Conservation (phyloP, 441 rosid genomes). For the Monsonia emarginata region DNA sequence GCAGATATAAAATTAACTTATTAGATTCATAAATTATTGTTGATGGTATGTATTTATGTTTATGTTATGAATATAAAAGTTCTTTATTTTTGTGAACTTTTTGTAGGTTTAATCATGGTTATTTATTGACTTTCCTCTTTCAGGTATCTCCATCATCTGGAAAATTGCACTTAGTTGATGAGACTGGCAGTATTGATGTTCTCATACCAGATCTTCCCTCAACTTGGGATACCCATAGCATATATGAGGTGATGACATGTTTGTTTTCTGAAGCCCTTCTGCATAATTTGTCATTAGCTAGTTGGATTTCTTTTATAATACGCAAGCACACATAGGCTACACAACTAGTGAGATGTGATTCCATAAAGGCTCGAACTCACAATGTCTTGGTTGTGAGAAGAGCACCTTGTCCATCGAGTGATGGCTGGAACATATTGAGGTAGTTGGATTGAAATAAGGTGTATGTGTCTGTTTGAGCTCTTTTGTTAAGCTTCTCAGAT, state of each 20-base stretch:
- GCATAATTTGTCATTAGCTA: constrained; percentile 17
- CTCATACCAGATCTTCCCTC: constrained; percentile 56
- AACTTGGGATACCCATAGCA: constrained; percentile 33
- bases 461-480: constrained; percentile 4
- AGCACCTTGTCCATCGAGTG: too few species aligned
- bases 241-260: constrained; percentile 42
- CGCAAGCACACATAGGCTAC: too few species aligned
- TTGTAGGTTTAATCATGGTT: constrained; percentile 18
- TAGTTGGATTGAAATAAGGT: constrained; percentile 12
- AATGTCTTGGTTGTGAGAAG: too few species aligned
- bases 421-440: too few species aligned
- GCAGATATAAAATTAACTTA: not conserved
- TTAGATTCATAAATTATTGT: not conserved
- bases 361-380: too few species aligned
- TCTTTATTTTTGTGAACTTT: constrained; percentile 1
- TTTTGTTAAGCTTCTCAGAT: constrained; percentile 7
- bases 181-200: constrained; percentile 58
- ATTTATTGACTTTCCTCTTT: constrained; percentile 16
- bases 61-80: not conserved
- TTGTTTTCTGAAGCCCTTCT: constrained; percentile 11
- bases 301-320: too few species aligned
- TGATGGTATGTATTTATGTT: not conserved
- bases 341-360: too few species aligned
- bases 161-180: constrained; percentile 70
- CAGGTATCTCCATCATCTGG: constrained; percentile 62